Evolutionary conservation across 2,329 filamentous ascomycete species (phyloP), one percentile per base, ranked within the genome.

Genomic region (Sporothrix globosa): DNA sequence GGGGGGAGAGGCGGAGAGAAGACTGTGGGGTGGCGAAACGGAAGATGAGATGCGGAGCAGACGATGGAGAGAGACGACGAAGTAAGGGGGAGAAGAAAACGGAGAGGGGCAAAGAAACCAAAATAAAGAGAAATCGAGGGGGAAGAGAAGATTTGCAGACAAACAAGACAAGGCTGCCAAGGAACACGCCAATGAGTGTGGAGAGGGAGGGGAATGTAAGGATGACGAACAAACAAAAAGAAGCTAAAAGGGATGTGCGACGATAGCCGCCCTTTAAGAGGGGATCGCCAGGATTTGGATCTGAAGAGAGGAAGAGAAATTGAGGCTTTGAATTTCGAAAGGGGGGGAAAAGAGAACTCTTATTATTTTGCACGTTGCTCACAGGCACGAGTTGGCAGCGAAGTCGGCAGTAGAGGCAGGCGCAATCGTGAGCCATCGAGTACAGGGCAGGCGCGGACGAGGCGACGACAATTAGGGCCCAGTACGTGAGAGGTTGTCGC

Each of bases 151-250:
- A 30, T 30, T 63, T 46, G 21, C 7, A 63, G 24, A 65, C 61
- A 50, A 50, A 52, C 46, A 66, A 68, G 69, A 66, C 69, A 27
- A 67, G 69, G 69, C 69, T 70, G 63, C 61, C 63, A 68, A 70
- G 63, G 24, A 53, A 60, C 34, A 44, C 53, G 53, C 65, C 44
- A 30, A 67, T 68, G 69, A 56, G 39, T 44, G 69, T 70, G 69
- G 30, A 46, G 69, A 67, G 61, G 52, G 21, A 34, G 61, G 14
- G 27, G 39, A 30, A 44, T 24, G 24, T n/a, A 41, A 67, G 63
- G 30, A 67, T 61, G 61, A 39, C 21, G 27, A 61, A 41, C 30
- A 65, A 48, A 46, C 63, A 19, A 50, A 65, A 50, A 21, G 34
- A n/a, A 11, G 30, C 30, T 21, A 44, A 61, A 68, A 46, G 30